These are phyloP conservation scores for Claviceps maximensis DNA, from an alignment of 2,329 filamentous ascomycete genomes.

Conservation along the genomic window DNA sequence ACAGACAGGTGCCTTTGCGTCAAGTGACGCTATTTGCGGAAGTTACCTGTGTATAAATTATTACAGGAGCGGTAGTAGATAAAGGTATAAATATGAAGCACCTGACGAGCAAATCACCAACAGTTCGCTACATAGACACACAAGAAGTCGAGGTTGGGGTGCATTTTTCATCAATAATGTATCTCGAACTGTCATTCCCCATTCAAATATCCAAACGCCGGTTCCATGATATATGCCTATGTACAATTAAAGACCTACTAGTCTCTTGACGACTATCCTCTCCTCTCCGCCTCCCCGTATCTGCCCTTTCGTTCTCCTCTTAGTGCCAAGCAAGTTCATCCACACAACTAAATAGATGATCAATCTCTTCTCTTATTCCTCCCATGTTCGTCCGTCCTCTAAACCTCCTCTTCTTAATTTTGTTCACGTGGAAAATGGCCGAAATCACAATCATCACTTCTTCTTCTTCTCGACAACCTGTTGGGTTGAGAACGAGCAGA, in stretches of 20 bases:
- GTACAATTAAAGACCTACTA: slow-evolving; percentile 20
- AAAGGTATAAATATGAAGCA: not conserved
- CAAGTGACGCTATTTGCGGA: too few species aligned
- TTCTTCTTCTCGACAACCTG: slow-evolving; percentile 36
- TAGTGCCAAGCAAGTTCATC: slow-evolving; percentile 11
- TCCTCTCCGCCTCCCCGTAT: not conserved
- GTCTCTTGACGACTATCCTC: not conserved
- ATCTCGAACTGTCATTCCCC: not conserved
- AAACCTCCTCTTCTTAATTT: not conserved
- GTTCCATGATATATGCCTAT: slow-evolving; percentile 14
- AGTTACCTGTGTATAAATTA: too few species aligned
- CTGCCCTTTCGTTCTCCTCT: slow-evolving; percentile 26
- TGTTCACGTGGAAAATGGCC: not conserved
- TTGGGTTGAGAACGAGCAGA: slow-evolving; percentile 74
- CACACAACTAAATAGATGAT: slow-evolving; percentile 12
- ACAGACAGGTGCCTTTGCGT: too few species aligned
- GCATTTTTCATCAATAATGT: not conserved
- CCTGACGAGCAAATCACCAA: not conserved
- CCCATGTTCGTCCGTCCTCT: too few species aligned
- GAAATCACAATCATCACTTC: slow-evolving; percentile 4
- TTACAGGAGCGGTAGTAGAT: too few species aligned
- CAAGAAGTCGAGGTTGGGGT: not conserved
- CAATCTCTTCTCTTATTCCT: too few species aligned
- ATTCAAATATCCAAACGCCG: slow-evolving; percentile 5
- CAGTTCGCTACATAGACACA: not conserved